Evolutionary conservation across 176 grass and related monocot genomes (phyloP), one percentile per base, ranked within the genome.

Genomic region (Hyparrhenia diplandra): DNA sequence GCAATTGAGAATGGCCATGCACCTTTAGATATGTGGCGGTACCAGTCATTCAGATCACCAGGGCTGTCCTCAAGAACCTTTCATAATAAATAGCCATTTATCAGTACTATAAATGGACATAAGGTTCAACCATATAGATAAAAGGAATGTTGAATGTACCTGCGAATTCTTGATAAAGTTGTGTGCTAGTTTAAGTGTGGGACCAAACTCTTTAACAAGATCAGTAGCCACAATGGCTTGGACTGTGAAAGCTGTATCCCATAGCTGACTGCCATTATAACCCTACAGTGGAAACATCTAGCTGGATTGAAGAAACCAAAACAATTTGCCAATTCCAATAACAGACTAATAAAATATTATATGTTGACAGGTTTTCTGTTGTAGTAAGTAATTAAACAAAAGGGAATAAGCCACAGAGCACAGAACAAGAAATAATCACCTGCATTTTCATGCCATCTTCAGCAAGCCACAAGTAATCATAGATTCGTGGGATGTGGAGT

Each of bases 361-460:
- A 77, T 43, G 29, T 64, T 52, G 34, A 28, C 70, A 80, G 25
- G 35, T 81, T 71, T 40, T 1, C 21, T 65, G 28, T 72, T 51
- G 65, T 4, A 30, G 25, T 18, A 72, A 64, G n/a, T 83, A 21
- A 43, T n/a, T 3, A 45, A 80, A 16, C 20, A 39, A 10, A 42
- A n/a, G 69, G 36, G 74, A 81, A 77, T 67, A 32, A 5, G 27
- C 14, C 18, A 40, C 75, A 16, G 13, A 46, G 43, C 13, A 46
- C 43, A 64, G 17, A 87, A 52, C 29, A 79, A 69, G n/a, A 14
- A 70, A 70, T n/a, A 30, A 41, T 70, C 23, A 96, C 93, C 89
- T 94, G 87, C 94, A 97, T 94, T 74, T 97, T 97, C 94, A 97
- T 94, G 75, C 94, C 94, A 90, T 97, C 94, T 94, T 97, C 94